Base-by-base conservation (phyloP, 169 alveolate genomes). In the Sarcocystis neurona region DNA sequence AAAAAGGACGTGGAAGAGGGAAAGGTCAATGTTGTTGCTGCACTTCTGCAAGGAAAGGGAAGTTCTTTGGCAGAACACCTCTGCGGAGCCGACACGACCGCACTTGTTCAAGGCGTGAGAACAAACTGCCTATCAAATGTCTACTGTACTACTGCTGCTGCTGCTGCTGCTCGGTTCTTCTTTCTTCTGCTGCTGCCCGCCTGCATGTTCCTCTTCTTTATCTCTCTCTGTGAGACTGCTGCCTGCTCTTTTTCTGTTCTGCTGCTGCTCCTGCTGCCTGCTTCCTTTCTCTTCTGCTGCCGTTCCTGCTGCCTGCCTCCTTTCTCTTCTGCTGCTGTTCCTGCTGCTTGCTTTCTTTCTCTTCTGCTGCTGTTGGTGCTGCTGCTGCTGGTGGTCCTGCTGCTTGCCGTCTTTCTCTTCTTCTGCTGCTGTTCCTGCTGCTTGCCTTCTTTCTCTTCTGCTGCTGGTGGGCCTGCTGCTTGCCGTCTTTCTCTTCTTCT, bases 21-120 rank as follows among this genome's bases (percentile, higher is more conserved):
- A 53, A 53, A 63, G 20, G 75, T 63, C 37, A 72, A 72, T 53
- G 56, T 72, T 39, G 82, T 72, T 32, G 34, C 39, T 39, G 82
- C 82, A 0, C 47, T 72, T 2, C 82, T 72, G 18, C 58, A 72
- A 18, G 8, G 82, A 20, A 53, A 53, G 66, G n/a, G n/a, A n/a
- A 10, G 63, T 53, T 10, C 63, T 12, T 20, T 10, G 63, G 63
- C 63, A 53, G 20, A 53, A 53, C 63, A 53, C 30, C 63, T 20
- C 10, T 53, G 30, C 63, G 63, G 63, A 53, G 63, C 63, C 63
- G 63, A 53, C 63, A 53, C 63, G 20, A 53, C 10, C 20, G 30
- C 30, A 53, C 20, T 20, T 12, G 63, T 10, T 10, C 30, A 53
- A 53, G 63, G 63, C 63, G 63, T 12, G 63, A 20, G 63, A 20